Evolutionary conservation across 192 early-diverging fungal genomes (phyloP), one percentile per base, ranked within the genome.

Genomic region (Rhizophlyctis rosea): DNA sequence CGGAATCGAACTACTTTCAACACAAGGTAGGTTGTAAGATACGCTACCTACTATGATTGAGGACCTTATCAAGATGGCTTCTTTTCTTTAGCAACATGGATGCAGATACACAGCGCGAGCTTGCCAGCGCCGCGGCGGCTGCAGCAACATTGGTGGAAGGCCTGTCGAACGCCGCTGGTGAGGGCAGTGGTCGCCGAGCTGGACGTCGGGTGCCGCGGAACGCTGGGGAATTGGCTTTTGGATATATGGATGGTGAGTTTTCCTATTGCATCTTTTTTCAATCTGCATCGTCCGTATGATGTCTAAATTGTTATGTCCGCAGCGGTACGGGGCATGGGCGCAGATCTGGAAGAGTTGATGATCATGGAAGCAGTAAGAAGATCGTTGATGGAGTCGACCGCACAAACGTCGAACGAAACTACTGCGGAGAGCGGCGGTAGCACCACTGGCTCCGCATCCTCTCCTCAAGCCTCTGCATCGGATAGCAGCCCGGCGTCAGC

Each of bases 311-410:
- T 61, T 32, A 54, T 34, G 14, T 54, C 23, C 44, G 3, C 23
- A 72, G 91, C 86, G 0, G 86, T 93, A 86, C 72, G 86, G 24
- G 76, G 83, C 44, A 87, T 91, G 67, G 91, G 87, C 25, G 85
- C 85, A 18, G 89, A 97, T 59, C 59, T 97, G 27, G 94, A 97
- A 58, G 95, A 97, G 59, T 71, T 91, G 64, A 87, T 97, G 92
- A 67, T 97, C 0, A 87, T 94, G 81, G 91, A 96, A 70, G 95
- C 95, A 1, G 90, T 97, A 29, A 72, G 94, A 36, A 71, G 86
- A 57, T 88, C 86, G 3, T 36, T 74, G 33, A 50, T 44, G 25
- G 60, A 74, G 34, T 9, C 57, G 30, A 30, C 50, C 29, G 31
- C 21, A 31, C n/a, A n/a, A n/a, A n/a, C n/a, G n/a, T n/a, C n/a